These are phyloP conservation scores for Colletotrichum shisoi DNA, from an alignment of 2,329 filamentous ascomycete species.

Conservation along the genomic window DNA sequence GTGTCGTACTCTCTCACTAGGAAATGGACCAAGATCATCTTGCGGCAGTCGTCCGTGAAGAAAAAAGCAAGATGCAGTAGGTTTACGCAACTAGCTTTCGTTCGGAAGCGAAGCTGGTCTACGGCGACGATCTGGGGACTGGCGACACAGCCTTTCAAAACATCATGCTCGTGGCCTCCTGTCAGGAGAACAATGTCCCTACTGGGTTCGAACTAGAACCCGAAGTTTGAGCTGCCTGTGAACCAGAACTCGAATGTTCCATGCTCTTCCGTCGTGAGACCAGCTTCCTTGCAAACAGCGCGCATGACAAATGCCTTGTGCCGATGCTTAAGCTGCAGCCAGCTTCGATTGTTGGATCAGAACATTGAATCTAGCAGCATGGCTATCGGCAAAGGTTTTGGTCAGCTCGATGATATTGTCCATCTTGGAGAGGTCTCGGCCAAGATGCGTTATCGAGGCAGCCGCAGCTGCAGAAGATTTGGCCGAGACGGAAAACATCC, in stretches of 20 bases:
- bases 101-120: not conserved
- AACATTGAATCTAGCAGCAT: not conserved
- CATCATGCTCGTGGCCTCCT: not conserved
- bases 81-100: not conserved
- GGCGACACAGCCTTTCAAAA: not conserved
- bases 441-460: too few species aligned
- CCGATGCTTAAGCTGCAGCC: too few species aligned
- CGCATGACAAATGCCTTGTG: not conserved
- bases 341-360: not conserved
- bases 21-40: not conserved
- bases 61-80: not conserved
- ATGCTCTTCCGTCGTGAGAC: not conserved
- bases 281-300: slow-evolving; percentile 10
- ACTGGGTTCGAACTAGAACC: slow-evolving; percentile 7
- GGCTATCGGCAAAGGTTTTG: not conserved
- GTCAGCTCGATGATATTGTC: not conserved
- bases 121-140: not conserved
- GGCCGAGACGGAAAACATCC: too few species aligned
- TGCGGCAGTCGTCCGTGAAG: not conserved
- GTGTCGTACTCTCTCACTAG: not conserved
- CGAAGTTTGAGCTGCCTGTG: not conserved
- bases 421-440: not conserved
- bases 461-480: too few species aligned
- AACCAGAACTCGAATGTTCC: not conserved
- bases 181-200: not conserved